Evolutionary conservation across 148 eudicot genomes (phyloP), one percentile per base, ranked within the genome.

Genomic region (Mesembryanthemum crystallinum): DNA sequence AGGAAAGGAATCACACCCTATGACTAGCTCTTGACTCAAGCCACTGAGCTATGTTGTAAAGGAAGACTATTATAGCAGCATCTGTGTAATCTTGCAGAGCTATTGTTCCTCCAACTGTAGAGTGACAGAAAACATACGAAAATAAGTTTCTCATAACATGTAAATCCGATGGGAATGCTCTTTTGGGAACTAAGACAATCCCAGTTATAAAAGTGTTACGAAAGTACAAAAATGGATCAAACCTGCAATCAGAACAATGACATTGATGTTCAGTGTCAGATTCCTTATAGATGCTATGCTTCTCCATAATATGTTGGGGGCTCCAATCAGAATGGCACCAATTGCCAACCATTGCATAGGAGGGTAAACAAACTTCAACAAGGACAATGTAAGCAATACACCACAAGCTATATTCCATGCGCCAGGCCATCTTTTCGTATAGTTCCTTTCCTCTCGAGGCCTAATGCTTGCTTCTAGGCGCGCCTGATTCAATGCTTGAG

Each of bases 301-400:
- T 76, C 80, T 82, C 74, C 79, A 76, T 27, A 83, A 49, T 32
- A 77, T 75, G 58, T 74, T 77, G 27, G 86, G 86, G 57, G 78
- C 76, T 18, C 89, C 89, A 58, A 84, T 76, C 5, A 67, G 72
- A n/a, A 84, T 85, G 1, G 87, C 79, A 2, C 77, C 84, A 42
- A 86, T 52, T 8, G 89, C 87, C 27, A 86, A 68, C 83, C 85
- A 86, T 60, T 77, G 75, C 82, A 84, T 69, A n/a, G 85, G 87
- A 47, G 70, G 69, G 59, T 84, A 84, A 37, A 82, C 77, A 79
- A 77, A 86, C 61, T 84, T 86, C 64, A 84, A 76, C 20, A 84
- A 78, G 7, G 89, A 86, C 60, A 86, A 25, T 5, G 45, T 61
- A 71, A 84, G 77, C 79, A 86, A 68, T 54, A 82, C 39, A 29